Conservation (phyloP, 495 filamentous ascomycete genomes). For the Staphylotrichum tortipilum region DNA sequence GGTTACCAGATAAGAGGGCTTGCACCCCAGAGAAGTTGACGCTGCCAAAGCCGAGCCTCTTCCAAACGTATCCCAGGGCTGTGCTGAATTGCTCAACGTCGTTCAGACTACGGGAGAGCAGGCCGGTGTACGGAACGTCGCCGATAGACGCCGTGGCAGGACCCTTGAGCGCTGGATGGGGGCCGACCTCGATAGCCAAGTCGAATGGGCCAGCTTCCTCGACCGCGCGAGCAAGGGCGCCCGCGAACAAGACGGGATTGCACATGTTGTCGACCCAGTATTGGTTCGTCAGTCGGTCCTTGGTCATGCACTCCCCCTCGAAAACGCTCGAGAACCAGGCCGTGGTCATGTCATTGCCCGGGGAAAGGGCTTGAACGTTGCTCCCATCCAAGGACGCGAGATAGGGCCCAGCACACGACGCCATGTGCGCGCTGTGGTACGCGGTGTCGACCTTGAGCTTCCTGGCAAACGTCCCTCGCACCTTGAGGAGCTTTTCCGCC, state of each 20-base stretch:
- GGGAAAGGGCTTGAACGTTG: not conserved
- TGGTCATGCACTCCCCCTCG: not conserved
- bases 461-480: conserved; percentile 13
- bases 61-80: conserved; percentile 28
- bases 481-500: conserved; percentile 7
- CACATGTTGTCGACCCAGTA: conserved; percentile 1
- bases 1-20: too few species aligned
- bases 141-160: not conserved
- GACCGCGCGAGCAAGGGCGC: not conserved
- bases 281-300: not conserved
- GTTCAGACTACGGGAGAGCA: not conserved
- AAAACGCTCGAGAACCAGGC: not conserved
- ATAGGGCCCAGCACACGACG: conserved; percentile 16
- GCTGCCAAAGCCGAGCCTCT: conserved; percentile 1
- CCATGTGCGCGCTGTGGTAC: conserved; percentile 36
- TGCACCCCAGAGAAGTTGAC: too few species aligned
- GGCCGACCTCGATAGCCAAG: not conserved
- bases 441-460: conserved; percentile 27
- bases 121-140: not conserved
- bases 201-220: not conserved
- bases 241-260: not conserved
- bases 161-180: not conserved
- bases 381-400: conserved; percentile 15
- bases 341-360: too few species aligned
- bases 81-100: conserved; percentile 21